Evolutionary conservation across 2,329 filamentous ascomycete species (phyloP).

Genomic region (Monosporascus cannonballus): DNA sequence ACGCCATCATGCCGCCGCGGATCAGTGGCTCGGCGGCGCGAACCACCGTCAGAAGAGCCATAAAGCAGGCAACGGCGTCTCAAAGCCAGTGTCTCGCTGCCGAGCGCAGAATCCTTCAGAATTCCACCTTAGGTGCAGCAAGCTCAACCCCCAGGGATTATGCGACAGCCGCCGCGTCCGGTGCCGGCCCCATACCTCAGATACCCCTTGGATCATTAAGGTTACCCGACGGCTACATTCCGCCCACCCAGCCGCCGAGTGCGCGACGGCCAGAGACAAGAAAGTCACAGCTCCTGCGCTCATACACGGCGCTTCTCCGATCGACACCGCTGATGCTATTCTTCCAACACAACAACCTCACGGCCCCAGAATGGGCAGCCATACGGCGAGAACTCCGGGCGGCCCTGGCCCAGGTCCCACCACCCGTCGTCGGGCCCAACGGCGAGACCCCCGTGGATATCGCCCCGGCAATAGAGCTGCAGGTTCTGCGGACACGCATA

Average conservation of each 20-base stretch:
- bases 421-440: conserved; percentile 25
- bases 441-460: conserved; percentile 40
- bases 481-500: conserved; percentile 84
- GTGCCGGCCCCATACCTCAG: conserved; percentile 1
- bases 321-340: conserved; percentile 80
- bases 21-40: conserved; percentile 16
- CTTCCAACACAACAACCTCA: conserved; percentile 67
- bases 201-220: conserved; percentile 19
- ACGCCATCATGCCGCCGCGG: conserved; percentile 17
- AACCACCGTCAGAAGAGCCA: conserved; percentile 15
- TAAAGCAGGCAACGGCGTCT: conserved; percentile 10
- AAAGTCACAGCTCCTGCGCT: conserved; percentile 80
- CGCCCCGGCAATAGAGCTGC: conserved; percentile 62
- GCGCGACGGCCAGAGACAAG: conserved; percentile 80
- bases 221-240: conserved; percentile 44
- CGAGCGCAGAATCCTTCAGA: no score
- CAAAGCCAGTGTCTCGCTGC: neutral
- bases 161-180: conserved; percentile 14
- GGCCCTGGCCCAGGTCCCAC: conserved; percentile 36
- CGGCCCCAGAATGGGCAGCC: conserved; percentile 66
- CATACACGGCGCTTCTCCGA: conserved; percentile 82
- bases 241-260: conserved; percentile 76
- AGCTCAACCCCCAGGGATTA: conserved; percentile 13
- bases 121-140: neutral
- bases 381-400: conserved; percentile 62